Evolutionary conservation across 2,329 filamentous ascomycete species (phyloP), one percentile per base, ranked within the genome.

Genomic region (Aspergillus tanneri): DNA sequence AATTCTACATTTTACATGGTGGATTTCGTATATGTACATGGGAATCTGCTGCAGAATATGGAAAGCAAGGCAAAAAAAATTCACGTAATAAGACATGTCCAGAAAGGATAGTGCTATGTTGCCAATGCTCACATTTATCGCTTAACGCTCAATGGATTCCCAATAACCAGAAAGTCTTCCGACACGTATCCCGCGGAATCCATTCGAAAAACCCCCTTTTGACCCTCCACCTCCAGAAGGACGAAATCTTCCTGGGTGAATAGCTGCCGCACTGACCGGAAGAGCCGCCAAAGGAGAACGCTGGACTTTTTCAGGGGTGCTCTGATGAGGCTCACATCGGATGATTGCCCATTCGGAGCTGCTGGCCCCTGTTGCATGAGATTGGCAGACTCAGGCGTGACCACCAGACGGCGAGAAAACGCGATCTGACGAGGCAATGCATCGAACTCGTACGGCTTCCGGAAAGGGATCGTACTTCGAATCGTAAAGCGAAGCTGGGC

Each of bases 221-320:
- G 61, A 11, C 67, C 68, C 19, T 70, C 57, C 40, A 71, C 55
- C 30, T 69, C 61, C 38, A 72, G 37, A 23, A 71, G 59, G 38
- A 72, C 68, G 25, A 73, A 68, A 42, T 71, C 66, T 44, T 73
- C 71, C 38, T 66, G 61, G 0, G 68, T 71, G 47, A 73, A 72
- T 10, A 72, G 44, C 35, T 70, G 67, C 5, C 69, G 66, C 18
- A 70, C 52, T 34, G 64, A 65, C 37, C 61, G 58, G 37, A 72
- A 71, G 6, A 64, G 16, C 34, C 52, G 58, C 57, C 65, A 72
- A 1, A 68, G 25, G 6, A 56, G 27, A 24, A 58, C 56, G 43
- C 61, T 72, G 12, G 64, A 45, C 19, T 52, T 61, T 43, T 62
- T 64, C 7, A 63, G 27, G 2, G 70, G 70, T 5, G 61, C 57